phyloP scores from a whole-genome alignment of 2,329 filamentous ascomycete species.

The Gremmenia infestans region DNA sequence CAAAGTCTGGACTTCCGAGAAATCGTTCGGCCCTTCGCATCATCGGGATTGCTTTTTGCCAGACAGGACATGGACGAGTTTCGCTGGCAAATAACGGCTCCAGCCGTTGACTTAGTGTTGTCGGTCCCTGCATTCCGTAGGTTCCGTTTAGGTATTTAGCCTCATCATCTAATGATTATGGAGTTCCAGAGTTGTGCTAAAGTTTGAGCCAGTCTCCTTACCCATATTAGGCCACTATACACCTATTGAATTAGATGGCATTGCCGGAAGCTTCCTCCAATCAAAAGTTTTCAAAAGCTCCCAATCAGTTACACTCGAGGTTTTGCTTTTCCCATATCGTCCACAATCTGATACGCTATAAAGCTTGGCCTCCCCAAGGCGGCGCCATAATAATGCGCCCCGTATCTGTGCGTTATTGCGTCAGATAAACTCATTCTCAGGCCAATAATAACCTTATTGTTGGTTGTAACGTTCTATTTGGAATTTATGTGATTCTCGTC shows the following conservation, averaged over 20 bases:
- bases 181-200: slow-evolving; percentile 7
- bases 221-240: slow-evolving; percentile 1
- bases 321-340: slow-evolving; percentile 3
- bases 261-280: slow-evolving; percentile 1
- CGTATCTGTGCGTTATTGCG: not conserved
- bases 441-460: not conserved
- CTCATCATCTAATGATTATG: slow-evolving; percentile 4
- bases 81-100: no score
- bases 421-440: not conserved
- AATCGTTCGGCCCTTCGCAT: no score
- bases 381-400: not conserved
- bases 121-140: not conserved
- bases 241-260: not conserved
- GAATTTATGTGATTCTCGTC: no score
- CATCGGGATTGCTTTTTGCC: no score
- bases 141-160: slow-evolving; percentile 6
- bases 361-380: slow-evolving; percentile 5
- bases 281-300: not conserved
- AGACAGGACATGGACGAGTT: no score
- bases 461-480: not conserved
- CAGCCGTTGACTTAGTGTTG: no score
- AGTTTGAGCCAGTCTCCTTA: slow-evolving; percentile 2
- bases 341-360: slow-evolving; percentile 1
- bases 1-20: no score
- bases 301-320: slow-evolving; percentile 2